A percentile compares a stretch with the other conserved stretches of the same genome.
Conservation (phyloP, 441 rosid genomes). For the Populus trichocarpa region DNA sequence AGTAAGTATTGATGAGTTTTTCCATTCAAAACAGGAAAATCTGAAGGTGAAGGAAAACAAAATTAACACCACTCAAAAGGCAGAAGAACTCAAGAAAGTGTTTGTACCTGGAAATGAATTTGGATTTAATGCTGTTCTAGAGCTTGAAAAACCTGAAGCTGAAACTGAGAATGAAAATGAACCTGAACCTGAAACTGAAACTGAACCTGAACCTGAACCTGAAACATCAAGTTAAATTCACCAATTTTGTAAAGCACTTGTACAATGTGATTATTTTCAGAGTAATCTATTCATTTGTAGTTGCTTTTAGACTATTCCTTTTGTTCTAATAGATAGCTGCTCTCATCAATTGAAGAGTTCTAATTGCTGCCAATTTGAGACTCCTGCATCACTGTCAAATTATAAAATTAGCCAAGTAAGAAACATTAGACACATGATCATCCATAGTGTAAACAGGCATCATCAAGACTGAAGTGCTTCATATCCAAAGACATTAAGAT, state of each 20-base stretch:
- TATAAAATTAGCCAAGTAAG: no score
- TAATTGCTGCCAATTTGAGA: no score
- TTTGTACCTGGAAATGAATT: conserved; percentile 52
- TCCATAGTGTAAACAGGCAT: no score
- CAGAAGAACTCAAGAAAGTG: conserved; percentile 44
- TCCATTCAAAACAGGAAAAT: conserved; percentile 33
- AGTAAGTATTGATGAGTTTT: background rate
- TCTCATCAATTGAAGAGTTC: background rate
- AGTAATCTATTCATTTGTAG: background rate
- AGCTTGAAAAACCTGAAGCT: conserved; percentile 36
- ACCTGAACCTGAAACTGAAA: conserved; percentile 5
- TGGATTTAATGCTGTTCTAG: conserved; percentile 46
- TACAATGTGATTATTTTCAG: background rate
- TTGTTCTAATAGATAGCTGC: background rate
- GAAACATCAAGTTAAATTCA: background rate
- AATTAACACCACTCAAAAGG: conserved; percentile 44
- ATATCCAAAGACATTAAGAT: no score
- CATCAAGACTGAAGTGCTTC: no score
- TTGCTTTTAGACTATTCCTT: background rate
- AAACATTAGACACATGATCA: no score
- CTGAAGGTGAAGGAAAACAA: conserved; percentile 52
- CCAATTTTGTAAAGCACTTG: background rate
- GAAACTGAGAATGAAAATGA: conserved; percentile 16
- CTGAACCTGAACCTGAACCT: conserved; percentile 5
- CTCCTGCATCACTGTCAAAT: no score